Percentiles rank a stretch among this genome's conserved stretches.
These are phyloP conservation scores for Solanum hybrid DNA, from an alignment of 305 asterid species.

Conservation along the genomic window DNA sequence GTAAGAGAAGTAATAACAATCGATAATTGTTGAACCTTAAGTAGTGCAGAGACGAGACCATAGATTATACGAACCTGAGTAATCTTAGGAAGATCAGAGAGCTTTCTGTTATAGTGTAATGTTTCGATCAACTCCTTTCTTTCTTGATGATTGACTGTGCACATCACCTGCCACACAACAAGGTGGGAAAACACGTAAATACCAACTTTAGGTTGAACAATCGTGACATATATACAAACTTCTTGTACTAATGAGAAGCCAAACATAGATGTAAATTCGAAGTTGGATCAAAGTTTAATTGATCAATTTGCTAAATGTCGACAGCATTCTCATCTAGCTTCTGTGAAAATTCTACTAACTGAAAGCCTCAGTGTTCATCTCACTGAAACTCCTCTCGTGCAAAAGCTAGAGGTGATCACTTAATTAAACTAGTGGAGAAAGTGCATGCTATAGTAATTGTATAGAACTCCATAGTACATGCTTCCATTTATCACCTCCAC, in stretches of 20 bases:
- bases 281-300: not conserved
- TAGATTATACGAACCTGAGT: constrained; percentile 33
- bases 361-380: not conserved
- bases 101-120: constrained; percentile 52
- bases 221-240: not conserved
- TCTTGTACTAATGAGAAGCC: not conserved
- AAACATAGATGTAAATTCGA: not conserved
- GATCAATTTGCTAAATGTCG: not conserved
- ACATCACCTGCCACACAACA: constrained; percentile 50
- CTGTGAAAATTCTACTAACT: not conserved
- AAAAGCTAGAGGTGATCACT: not conserved
- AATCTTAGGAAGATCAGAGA: constrained; percentile 59
- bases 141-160: constrained; percentile 56
- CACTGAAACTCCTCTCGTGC: not conserved
- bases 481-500: not conserved
- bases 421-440: not conserved
- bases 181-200: not conserved
- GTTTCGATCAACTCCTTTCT: constrained; percentile 56
- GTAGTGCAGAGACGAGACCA: not conserved
- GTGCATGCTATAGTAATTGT: not conserved
- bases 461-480: not conserved
- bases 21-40: not conserved
- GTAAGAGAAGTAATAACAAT: constrained; percentile 1
- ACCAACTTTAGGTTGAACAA: not conserved
- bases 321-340: not conserved